Conservation (phyloP, 1,284 basidiomycete genomes). For the Cutaneotrichosporon cutaneum region DNA sequence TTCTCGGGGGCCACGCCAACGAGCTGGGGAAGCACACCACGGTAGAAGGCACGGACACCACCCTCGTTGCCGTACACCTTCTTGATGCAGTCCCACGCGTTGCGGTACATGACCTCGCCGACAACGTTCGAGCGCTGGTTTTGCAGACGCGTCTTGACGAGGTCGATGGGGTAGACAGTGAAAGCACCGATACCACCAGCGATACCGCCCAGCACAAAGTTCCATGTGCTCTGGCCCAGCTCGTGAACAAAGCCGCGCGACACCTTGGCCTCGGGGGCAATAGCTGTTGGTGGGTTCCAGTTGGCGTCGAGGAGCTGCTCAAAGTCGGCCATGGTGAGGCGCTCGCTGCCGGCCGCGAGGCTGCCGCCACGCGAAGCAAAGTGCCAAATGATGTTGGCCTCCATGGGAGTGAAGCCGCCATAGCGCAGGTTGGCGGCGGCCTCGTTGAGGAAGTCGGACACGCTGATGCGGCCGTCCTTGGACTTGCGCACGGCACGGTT, state of each 20-base stretch:
- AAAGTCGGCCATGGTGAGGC: slow-evolving; percentile 81
- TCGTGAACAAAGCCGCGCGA: slow-evolving; percentile 32
- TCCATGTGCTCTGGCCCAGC: slow-evolving; percentile 70
- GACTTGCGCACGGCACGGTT: slow-evolving; percentile 71
- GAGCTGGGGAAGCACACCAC: slow-evolving; percentile 91
- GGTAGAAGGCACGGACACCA: slow-evolving; percentile 86
- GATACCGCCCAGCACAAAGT: slow-evolving; percentile 84
- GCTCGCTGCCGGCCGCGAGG: slow-evolving; percentile 55
- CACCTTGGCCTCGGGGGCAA: slow-evolving; percentile 22
- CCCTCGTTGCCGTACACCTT: slow-evolving; percentile 96
- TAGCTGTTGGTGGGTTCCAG: slow-evolving; percentile 20
- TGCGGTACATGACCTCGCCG: slow-evolving; percentile 90
- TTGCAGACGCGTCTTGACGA: slow-evolving; percentile 82
- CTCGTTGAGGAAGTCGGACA: slow-evolving; percentile 56
- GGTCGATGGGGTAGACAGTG: slow-evolving; percentile 63
- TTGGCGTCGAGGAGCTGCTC: slow-evolving; percentile 74
- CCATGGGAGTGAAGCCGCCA: slow-evolving; percentile 91
- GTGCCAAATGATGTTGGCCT: slow-evolving; percentile 91
- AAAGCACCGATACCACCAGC: slow-evolving; percentile 73
- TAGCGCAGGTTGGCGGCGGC: slow-evolving; percentile 67
- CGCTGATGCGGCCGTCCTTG: slow-evolving; percentile 79
- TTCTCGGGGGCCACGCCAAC: slow-evolving; percentile 98
- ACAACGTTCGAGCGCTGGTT: slow-evolving; percentile 95
- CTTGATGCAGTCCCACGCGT: slow-evolving; percentile 86
- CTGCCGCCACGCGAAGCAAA: slow-evolving; percentile 78